phyloP scores from a whole-genome alignment of 2,329 filamentous ascomycete genomes.

The Lojkania enalia region DNA sequence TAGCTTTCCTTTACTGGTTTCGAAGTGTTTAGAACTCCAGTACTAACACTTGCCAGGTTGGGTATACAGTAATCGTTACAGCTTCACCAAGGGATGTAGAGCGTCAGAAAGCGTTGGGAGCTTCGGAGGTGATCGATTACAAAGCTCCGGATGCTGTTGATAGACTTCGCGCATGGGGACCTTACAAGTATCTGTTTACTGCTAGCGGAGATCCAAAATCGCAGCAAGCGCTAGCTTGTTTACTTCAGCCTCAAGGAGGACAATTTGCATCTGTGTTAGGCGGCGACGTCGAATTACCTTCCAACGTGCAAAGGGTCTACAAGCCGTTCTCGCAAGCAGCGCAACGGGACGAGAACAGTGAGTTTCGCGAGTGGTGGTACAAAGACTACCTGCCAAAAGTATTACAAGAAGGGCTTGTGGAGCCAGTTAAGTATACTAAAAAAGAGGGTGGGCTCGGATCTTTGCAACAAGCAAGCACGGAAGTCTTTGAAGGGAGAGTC shows the following conservation, averaged over 20 bases:
- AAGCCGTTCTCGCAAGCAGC: conserved; percentile 31
- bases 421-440: conserved; percentile 27
- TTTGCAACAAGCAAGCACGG: conserved; percentile 26
- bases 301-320: conserved; percentile 29
- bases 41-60: conserved; percentile 25
- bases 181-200: conserved; percentile 33
- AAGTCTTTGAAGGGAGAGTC: conserved; percentile 28
- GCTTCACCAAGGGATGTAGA: conserved; percentile 27
- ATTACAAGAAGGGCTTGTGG: conserved; percentile 23
- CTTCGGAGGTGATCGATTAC: conserved; percentile 29
- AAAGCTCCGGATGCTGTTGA: conserved; percentile 29
- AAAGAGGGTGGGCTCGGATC: conserved; percentile 25
- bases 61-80: conserved; percentile 30
- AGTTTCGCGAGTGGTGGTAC: conserved; percentile 31
- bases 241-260: conserved; percentile 25
- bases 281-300: conserved; percentile 23
- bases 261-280: conserved; percentile 28
- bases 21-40: not conserved
- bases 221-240: conserved; percentile 27
- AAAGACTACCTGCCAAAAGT: conserved; percentile 29
- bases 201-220: conserved; percentile 30
- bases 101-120: conserved; percentile 28
- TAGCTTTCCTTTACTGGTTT: conserved; percentile 3
- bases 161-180: conserved; percentile 22
- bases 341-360: conserved; percentile 23